Evolutionary conservation across 306 rosid species (phyloP).

Genomic region (Glycyrrhiza uralensis): DNA sequence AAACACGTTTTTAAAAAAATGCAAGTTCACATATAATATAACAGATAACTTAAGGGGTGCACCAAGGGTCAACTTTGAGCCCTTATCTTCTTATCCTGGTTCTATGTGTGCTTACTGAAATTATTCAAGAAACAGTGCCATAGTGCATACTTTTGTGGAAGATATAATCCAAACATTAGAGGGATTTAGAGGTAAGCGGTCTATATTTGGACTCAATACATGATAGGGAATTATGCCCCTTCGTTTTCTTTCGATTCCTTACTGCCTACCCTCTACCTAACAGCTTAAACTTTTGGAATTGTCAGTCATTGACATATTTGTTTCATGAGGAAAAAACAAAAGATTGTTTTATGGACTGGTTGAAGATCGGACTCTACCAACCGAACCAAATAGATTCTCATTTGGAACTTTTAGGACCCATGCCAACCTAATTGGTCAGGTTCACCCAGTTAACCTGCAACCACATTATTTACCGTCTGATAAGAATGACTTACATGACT

Average conservation of each 20-base stretch:
- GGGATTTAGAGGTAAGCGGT: neutral
- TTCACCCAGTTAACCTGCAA: neutral
- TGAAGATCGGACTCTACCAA: neutral
- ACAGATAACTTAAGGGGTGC: neutral
- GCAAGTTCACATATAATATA: neutral
- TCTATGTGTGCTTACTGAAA: too few relatives aligned
- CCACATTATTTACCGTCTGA: neutral
- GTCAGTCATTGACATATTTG: neutral
- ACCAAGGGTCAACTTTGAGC: neutral
- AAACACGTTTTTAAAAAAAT: neutral
- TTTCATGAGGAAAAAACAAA: neutral
- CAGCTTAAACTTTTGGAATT: neutral
- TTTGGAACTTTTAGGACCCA: neutral
- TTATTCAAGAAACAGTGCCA: too few relatives aligned
- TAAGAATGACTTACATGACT: slow-evolving; percentile 62
- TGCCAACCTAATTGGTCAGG: neutral
- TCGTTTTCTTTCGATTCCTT: neutral
- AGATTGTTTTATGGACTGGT: neutral
- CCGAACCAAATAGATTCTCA: neutral
- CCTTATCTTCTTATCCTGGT: neutral
- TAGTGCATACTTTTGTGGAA: too few relatives aligned
- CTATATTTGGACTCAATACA: neutral
- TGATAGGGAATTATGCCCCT: neutral
- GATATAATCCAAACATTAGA: too few relatives aligned
- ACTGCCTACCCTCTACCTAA: neutral